Conservation (phyloP, 495 filamentous ascomycete species). For the Amphirosellinia nigrospora region DNA sequence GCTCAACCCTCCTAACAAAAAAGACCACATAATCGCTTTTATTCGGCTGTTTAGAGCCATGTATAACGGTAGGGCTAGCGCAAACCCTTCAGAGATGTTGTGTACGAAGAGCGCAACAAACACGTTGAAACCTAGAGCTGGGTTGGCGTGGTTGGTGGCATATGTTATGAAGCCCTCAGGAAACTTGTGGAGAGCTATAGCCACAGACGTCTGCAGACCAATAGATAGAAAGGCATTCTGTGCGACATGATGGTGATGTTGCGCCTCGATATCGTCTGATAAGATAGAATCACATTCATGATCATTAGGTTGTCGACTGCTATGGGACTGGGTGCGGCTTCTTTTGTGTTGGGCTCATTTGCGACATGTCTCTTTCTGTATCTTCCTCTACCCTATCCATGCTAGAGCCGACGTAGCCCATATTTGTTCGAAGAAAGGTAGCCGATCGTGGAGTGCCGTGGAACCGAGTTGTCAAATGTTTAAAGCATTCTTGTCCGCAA, state of each 20-base stretch:
- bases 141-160: conserved; percentile 95
- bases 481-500: conserved; percentile 83
- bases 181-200: conserved; percentile 95
- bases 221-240: conserved; percentile 93
- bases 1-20: conserved; percentile 80
- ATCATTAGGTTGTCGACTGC: conserved; percentile 32
- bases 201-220: conserved; percentile 89
- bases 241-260: conserved; percentile 96
- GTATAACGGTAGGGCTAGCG: conserved; percentile 89
- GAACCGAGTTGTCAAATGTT: conserved; percentile 48
- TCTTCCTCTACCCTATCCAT: conserved; percentile 39
- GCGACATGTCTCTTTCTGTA: conserved; percentile 27
- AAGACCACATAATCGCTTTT: conserved; percentile 84
- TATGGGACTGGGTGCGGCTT: conserved; percentile 41
- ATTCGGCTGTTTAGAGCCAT: conserved; percentile 78
- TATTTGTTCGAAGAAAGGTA: conserved; percentile 37
- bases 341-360: conserved; percentile 35
- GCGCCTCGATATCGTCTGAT: conserved; percentile 49
- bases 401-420: conserved; percentile 24
- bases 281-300: conserved; percentile 40
- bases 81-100: conserved; percentile 97
- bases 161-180: conserved; percentile 99
- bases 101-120: conserved; percentile 97
- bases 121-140: conserved; percentile 82
- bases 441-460: conserved; percentile 33